Base-by-base conservation (phyloP, 2,329 filamentous ascomycete species). In the Bipolaris sorokiniana region DNA sequence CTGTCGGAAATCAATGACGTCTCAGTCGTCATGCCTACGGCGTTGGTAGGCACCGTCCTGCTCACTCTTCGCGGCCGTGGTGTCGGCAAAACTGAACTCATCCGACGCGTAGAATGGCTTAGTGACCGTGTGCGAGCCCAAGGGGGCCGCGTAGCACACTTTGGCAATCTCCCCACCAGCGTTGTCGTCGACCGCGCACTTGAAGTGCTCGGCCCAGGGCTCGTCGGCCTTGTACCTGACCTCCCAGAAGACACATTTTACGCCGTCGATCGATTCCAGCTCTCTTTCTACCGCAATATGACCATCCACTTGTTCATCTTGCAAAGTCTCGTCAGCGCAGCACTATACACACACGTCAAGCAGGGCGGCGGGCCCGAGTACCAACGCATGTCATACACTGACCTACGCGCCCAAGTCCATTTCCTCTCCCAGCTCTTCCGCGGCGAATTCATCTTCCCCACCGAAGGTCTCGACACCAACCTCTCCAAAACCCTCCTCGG, bases 201-300 rank as follows among this genome's bases (percentile, higher is more conserved):
- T 2, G 94, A 97, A 46, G 95, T 98, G 0, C 83, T 99, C 0
- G 95, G 95, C 0, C 91, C 91, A 51, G 90, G 95, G 48, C 84
- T 99, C 1, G 92, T 99, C 0, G 92, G 93, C 4, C 81, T 88
- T 4, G 83, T 96, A 0, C 84, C 88, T 36, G 91, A 89, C 0
- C 79, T 99, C 5, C 90, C 90, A 0, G 95, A 99, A 74, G 91
- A 91, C 16, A 98, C 95, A 0, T 98, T 91, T 77, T 97, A 91
- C 69, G 95, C 95, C 4, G 92, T 97, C 37, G 95, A 99, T 75
- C 86, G 80, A 51, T 99, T 99, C 80, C 95, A 99, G 73, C 84
- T 99, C 9, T 97, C 92, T 0, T 99, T 99, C 77, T 99, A 99
- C 78, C 89, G 95, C 50, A 99, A 99, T 77, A 98, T 98, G 95